Evolutionary conservation across 306 rosid genomes (phyloP), one percentile per base, ranked within the genome.

Genomic region (Canavalia gladiata): DNA sequence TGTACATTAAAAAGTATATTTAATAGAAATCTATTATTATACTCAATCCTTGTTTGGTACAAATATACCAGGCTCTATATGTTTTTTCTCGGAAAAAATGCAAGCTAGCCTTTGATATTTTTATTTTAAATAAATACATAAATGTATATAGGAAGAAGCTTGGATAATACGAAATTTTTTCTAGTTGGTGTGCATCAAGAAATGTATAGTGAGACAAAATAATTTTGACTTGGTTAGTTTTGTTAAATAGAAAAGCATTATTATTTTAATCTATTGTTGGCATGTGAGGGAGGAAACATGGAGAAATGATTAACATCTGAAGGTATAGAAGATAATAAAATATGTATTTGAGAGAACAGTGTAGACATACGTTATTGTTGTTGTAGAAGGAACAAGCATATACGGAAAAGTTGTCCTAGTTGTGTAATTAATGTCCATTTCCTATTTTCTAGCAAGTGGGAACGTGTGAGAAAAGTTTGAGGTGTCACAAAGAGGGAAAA

Each of bases 391-490:
- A 62, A 49, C 11, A 60, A 34, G 6, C 49, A 63, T 59, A 84
- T 80, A 85, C 83, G 86, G 82, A 77, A 50, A 62, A 66, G 18
- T 46, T 77, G 73, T 34, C 55, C 62, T 25, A 1, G 0, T 30
- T 77, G 29, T 56, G 55, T 46, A 46, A 45, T 66, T 46, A 46
- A 45, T 66, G 28, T 78, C 84, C 77, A 59, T 78, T 49, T 86
- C 84, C 86, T 76, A 49, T 4, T 87, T 84, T 86, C 84, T 74
- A 45, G 6, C 88, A 76, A 47, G 84, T 81, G 87, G 87, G 90
- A 86, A 78, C 76, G 77, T 5, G 75, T 2, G 57, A 68, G 8
- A 68, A 74, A 10, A 50, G 69, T 57, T 31, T 46, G 81, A 34
- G 72, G 43, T 55, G 66, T 55, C 64, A 11, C 0, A 68, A 0